Percentiles rank a stretch among this genome's conserved stretches.
Evolutionary conservation across 805 yeast species (phyloP).

Genomic region (Lipomyces kockii): DNA sequence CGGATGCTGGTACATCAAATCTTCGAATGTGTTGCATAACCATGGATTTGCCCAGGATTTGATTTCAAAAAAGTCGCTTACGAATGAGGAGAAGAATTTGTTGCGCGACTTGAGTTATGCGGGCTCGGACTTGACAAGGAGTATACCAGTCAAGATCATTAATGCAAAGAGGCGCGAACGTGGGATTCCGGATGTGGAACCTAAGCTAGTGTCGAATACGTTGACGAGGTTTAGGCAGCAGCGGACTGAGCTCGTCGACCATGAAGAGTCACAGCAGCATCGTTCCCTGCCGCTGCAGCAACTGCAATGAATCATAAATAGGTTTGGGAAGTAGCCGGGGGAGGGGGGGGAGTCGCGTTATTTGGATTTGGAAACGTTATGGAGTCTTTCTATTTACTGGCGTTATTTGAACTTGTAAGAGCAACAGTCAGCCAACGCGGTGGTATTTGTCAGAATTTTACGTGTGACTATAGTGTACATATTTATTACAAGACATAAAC

Average conservation of each 20-base stretch:
- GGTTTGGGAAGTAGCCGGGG: neutral
- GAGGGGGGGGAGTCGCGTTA: neutral
- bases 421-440: neutral
- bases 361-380: neutral
- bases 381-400: neutral
- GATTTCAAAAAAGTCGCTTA: slow-evolving; percentile 21
- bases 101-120: slow-evolving; percentile 30
- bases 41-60: slow-evolving; percentile 30
- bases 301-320: neutral
- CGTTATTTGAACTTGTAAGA: neutral
- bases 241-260: slow-evolving; percentile 5
- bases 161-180: slow-evolving; percentile 29
- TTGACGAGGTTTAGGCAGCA: slow-evolving; percentile 21
- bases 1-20: slow-evolving; percentile 33
- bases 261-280: slow-evolving; percentile 3
- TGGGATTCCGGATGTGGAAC: slow-evolving; percentile 34
- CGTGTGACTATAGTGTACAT: neutral
- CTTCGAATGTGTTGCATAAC: slow-evolving; percentile 29
- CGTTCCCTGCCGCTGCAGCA: neutral
- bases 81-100: slow-evolving; percentile 24
- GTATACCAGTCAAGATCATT: slow-evolving; percentile 29
- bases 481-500: neutral
- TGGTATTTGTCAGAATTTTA: no score
- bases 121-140: slow-evolving; percentile 28
- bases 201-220: slow-evolving; percentile 32